Evolutionary conservation across 805 yeast genomes (phyloP), one percentile per base, ranked within the genome.

Genomic region (Candida broadrunensis): DNA sequence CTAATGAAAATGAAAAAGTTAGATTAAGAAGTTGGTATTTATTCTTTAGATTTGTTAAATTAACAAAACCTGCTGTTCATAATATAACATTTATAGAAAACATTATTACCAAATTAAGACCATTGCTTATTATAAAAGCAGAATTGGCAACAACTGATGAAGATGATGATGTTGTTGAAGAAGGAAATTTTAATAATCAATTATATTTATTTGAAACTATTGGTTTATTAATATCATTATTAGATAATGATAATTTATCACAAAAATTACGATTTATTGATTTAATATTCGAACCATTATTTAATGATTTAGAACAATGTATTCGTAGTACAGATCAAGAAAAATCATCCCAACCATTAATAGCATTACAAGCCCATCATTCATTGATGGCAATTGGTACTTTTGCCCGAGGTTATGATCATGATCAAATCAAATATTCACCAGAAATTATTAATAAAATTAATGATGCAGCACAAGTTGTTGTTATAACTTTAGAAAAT

Each of bases 11-110:
- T 49, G 84, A 77, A 43, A 84, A 80, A 46, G 97, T 90, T 3
- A 81, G 89, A 52, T 72, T 80, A 41, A 81, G 97, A 59, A 76
- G 95, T 32, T 93, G 98, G 97, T 91, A 88, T 59, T 69, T 90
- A 47, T 88, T 91, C 52, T 83, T 83, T 54, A 77, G 95, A 58
- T 86, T 90, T 54, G 74, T 89, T 45, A 88, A 85, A 56, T 68
- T 84, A 35, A 83, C 91, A 2, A 84, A 81, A 55, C 88, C 89
- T 27, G 45, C 49, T 6, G 66, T 76, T 36, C 63, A 81, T 31
- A 75, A 81, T 23, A 56, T 48, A 33, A 38, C 41, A 5, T 58
- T 61, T 27, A 70, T 78, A 53, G 82, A 76, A 31, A 79, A 76
- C 46, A 72, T 85, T 25, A 73, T 90, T 23, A 60, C 73, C 37